Conservation (phyloP, 331 rosid genomes). For the Phaseolus coccineus region DNA sequence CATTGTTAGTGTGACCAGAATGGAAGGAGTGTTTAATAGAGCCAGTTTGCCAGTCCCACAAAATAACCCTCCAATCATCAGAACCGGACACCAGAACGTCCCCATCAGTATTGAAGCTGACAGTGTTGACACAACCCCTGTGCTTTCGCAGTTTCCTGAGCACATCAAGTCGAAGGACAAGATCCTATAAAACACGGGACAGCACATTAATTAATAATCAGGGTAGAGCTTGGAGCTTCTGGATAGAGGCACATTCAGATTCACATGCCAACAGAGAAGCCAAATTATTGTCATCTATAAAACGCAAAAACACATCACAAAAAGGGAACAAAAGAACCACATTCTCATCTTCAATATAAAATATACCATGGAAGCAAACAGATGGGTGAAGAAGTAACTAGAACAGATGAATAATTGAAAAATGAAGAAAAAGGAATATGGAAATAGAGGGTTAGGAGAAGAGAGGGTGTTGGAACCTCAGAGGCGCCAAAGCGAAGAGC, state of each 20-base stretch:
- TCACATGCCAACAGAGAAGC: not conserved
- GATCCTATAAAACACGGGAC: conserved; percentile 59
- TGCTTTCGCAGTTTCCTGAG: conserved; percentile 70
- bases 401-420: not conserved
- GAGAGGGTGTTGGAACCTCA: conserved; percentile 53
- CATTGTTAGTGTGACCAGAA: conserved; percentile 77
- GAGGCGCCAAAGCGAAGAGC: conserved; percentile 78
- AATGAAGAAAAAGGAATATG: not conserved
- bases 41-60: conserved; percentile 86
- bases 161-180: conserved; percentile 78
- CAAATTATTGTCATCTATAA: not conserved
- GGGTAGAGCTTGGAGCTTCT: not conserved
- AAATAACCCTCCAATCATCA: conserved; percentile 77
- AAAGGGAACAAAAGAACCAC: not conserved
- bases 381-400: not conserved
- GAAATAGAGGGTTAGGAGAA: not conserved
- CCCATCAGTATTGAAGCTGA: conserved; percentile 79
- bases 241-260: not conserved
- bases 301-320: not conserved
- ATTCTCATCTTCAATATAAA: not conserved
- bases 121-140: conserved; percentile 87
- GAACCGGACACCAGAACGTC: conserved; percentile 80
- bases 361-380: not conserved
- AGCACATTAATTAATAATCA: not conserved
- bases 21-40: conserved; percentile 56